Percentiles rank a stretch among this genome's conserved stretches.
These are phyloP conservation scores for cucumber (Cucumis sativus) DNA, from an alignment of 306 rosid genomes.

Conservation along the genomic window Cucumber_9930_V3 NC_026661.2:3486501-3487000, in stretches of 20 bases:
- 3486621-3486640: background rate
- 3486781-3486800: background rate
- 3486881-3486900: no score
- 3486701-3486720: no score
- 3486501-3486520: background rate
- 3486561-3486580: background rate
- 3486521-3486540: background rate
- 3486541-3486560: background rate
- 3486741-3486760: background rate
- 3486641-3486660: background rate
- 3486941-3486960: no score
- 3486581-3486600: conserved; percentile 4
- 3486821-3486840: background rate
- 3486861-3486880: no score
- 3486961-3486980: no score
- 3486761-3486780: background rate
- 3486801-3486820: background rate
- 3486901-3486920: no score
- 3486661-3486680: conserved; percentile 7
- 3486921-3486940: no score
- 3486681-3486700: background rate
- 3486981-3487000: no score
- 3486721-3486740: background rate
- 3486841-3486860: no score
- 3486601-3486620: background rate